Evolutionary conservation across 768 basidiomycete genomes (phyloP), one percentile per base, ranked within the genome.

Genomic region (Suillus lakei): DNA sequence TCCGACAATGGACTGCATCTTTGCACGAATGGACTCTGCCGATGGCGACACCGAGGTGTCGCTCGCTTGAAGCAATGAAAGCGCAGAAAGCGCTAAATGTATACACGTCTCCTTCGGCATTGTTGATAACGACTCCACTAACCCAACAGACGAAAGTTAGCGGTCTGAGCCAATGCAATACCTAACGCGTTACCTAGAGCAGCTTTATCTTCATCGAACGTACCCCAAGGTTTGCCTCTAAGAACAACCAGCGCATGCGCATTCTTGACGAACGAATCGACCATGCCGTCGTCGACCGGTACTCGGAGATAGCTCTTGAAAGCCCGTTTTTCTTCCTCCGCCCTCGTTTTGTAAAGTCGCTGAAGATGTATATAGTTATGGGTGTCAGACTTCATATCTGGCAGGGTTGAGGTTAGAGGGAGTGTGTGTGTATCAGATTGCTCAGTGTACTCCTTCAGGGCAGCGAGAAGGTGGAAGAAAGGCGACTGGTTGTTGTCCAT

Each of bases 381-480:
- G 6, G 98, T 98, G 72, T 91, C 91, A 21, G 96, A 89, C 74
- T 96, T 96, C 94, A 99, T 98, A 78, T 99, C 97, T 0, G 97
- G 97, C 12, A 99, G 83, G 0, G 93, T 86, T 54, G 92, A 86
- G 4, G 90, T 90, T n/a, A 98, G 81, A 0, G 97, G 98, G 4
- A 98, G 85, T 0, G 87, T 86, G 60, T 89, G 79, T 6, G 83
- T 81, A 55, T 84, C 78, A 59, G 86, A 79, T 38, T 84, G 83
- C 26, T 83, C 80, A 32, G 80, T 77, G 74, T 92, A 98, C 62
- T 82, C 76, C 43, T 86, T 81, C 46, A 99, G 85, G 0, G 96
- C 89, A 28, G 85, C 80, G 13, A 96, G 83, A 32, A 98, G 89
- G 67, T 88, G 82, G 81, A 90, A 94, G 80, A 98, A 96, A 4